Evolutionary conservation across 2,329 filamentous ascomycete genomes (phyloP).

Genomic region (Colletotrichum paranaense): DNA sequence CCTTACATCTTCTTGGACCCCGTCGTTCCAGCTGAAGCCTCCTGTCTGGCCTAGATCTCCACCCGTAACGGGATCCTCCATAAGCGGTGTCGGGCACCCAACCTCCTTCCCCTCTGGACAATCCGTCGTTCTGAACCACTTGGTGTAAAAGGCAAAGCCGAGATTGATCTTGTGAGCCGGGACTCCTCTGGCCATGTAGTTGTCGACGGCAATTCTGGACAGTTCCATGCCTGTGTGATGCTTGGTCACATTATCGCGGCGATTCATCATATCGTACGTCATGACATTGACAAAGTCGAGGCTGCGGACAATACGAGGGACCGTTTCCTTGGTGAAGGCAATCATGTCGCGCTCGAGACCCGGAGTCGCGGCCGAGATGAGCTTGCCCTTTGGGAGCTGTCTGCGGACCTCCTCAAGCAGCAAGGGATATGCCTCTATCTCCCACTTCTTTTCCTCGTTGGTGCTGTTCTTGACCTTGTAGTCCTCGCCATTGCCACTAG

Average conservation of each 20-base stretch:
- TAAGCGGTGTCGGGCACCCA: conserved; percentile 64
- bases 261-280: conserved; percentile 79
- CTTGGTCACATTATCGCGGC: conserved; percentile 70
- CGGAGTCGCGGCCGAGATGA: conserved; percentile 77
- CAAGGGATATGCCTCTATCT: conserved; percentile 72
- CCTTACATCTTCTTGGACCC: conserved; percentile 62
- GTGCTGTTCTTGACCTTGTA: conserved; percentile 67
- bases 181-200: conserved; percentile 68
- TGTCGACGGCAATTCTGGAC: conserved; percentile 65
- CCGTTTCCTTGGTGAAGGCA: conserved; percentile 68
- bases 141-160: conserved; percentile 75
- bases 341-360: conserved; percentile 74
- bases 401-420: conserved; percentile 69
- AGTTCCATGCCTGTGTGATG: conserved; percentile 74
- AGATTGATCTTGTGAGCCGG: conserved; percentile 66
- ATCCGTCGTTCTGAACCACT: conserved; percentile 68
- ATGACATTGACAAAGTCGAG: conserved; percentile 77
- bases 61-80: conserved; percentile 70
- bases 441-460: conserved; percentile 69
- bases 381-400: conserved; percentile 65
- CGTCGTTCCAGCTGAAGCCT: conserved; percentile 70
- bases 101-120: conserved; percentile 55
- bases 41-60: conserved; percentile 67
- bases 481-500: conserved; percentile 74
- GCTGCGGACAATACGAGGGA: conserved; percentile 66